Conservation (phyloP, 805 yeast species). For the Yarrowia sp. region DNA sequence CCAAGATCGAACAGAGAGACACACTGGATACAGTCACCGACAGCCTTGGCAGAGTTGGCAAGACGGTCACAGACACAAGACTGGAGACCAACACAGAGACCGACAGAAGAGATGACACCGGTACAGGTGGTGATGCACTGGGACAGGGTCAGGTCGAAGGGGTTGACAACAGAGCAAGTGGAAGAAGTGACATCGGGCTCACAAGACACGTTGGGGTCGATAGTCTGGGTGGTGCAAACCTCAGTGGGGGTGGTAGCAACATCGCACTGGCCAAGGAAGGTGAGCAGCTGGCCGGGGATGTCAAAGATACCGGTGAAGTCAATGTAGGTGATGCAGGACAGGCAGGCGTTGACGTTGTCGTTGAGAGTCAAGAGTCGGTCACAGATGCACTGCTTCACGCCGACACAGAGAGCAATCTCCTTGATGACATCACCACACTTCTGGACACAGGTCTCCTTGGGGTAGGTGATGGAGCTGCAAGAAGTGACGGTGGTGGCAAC, state of each 20-base stretch:
- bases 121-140: conserved; percentile 26
- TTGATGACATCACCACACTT: conserved; percentile 9
- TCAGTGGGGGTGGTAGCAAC: conserved; percentile 4
- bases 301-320: conserved; percentile 12
- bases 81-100: conserved; percentile 26
- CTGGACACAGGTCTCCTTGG: conserved; percentile 6
- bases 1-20: conserved; percentile 11
- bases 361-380: conserved; percentile 7
- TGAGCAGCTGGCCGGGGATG: conserved; percentile 18
- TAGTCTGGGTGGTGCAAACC: conserved; percentile 23
- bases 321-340: conserved; percentile 16
- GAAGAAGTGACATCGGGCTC: conserved; percentile 15
- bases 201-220: conserved; percentile 11
- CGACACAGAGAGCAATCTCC: conserved; percentile 5
- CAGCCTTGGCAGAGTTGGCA: conserved; percentile 14
- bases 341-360: conserved; percentile 18
- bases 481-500: conserved; percentile 7
- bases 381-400: conserved; percentile 20
- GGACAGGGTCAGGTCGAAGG: conserved; percentile 12
- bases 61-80: conserved; percentile 18
- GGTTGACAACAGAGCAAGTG: conserved; percentile 19
- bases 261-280: conserved; percentile 5
- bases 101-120: conserved; percentile 2
- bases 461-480: conserved; percentile 12
- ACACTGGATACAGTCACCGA: conserved; percentile 23